Conservation (phyloP, 345 rosid species). For the Leavenworthia alabamica region DNA sequence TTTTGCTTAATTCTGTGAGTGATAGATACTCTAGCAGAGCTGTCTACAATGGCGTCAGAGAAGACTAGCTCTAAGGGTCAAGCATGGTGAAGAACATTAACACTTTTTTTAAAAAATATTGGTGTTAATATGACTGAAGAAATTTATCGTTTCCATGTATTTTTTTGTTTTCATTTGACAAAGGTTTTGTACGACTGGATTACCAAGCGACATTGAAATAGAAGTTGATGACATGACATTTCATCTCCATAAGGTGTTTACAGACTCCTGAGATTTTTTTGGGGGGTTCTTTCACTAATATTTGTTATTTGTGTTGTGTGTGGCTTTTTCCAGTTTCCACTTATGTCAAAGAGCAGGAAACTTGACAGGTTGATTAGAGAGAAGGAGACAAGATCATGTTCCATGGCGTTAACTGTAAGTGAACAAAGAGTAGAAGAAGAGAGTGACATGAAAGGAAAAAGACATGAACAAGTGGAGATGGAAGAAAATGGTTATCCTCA, state of each 20-base stretch:
- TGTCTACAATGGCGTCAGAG: constrained; percentile 55
- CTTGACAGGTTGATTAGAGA: constrained; percentile 71
- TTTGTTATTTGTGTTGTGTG: neutral
- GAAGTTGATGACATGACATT: constrained; percentile 87
- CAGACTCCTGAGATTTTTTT: neutral
- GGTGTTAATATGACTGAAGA: neutral
- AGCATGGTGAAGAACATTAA: constrained; percentile 59
- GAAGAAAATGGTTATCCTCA: constrained; percentile 42
- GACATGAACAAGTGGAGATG: neutral
- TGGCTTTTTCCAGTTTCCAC: constrained; percentile 56
- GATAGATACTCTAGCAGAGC: no score
- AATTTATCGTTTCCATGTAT: neutral
- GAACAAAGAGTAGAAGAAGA: neutral
- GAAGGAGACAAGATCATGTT: constrained; percentile 44
- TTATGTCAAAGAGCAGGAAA: constrained; percentile 81
- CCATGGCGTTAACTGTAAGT: constrained; percentile 1
- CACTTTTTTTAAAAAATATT: neutral
- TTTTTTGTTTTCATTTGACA: neutral
- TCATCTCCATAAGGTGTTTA: constrained; percentile 81
- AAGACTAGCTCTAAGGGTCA: constrained; percentile 68
- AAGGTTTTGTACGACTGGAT: constrained; percentile 91
- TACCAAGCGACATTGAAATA: constrained; percentile 82
- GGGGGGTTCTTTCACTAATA: neutral
- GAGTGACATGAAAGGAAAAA: constrained; percentile 14
- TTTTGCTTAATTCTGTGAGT: constrained; percentile 10